Conservation (phyloP, 352 stramenopile genomes). For the Phytophthora cajani region DNA sequence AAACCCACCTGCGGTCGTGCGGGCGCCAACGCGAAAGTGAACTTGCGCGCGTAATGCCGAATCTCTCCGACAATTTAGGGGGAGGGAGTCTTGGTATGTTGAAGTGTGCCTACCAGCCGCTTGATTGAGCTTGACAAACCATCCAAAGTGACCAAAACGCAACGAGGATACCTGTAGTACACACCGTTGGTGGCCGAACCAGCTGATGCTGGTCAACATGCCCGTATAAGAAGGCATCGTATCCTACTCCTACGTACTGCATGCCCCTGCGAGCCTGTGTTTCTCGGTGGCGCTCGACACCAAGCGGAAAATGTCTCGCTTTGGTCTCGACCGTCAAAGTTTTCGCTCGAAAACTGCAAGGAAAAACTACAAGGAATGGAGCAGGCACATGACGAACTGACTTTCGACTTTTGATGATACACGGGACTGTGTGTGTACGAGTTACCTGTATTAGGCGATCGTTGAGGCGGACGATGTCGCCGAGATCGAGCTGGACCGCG, state of each 20-base stretch:
- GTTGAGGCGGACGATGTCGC: not conserved
- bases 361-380: not conserved
- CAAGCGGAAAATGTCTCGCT: not conserved
- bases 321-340: not conserved
- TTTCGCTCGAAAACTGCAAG: not conserved
- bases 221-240: too few relatives aligned
- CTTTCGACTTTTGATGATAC: too few relatives aligned
- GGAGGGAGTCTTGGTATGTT: not conserved
- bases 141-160: too few relatives aligned
- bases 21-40: conserved; percentile 21
- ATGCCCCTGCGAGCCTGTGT: not conserved
- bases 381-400: not conserved
- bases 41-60: not conserved
- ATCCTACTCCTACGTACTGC: not conserved
- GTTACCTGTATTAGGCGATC: not conserved
- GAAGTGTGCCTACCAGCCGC: conserved; percentile 16
- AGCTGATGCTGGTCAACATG: not conserved
- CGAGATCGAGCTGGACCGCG: not conserved
- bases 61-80: not conserved
- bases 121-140: not conserved
- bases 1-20: conserved; percentile 6
- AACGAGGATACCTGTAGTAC: too few relatives aligned
- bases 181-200: not conserved
- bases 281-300: not conserved
- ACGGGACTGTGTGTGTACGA: too few relatives aligned